Percentiles rank a stretch among this genome's conserved stretches.
phyloP scores from a whole-genome alignment of 139 green algal species.

The Zygnema cylindricum region DNA sequence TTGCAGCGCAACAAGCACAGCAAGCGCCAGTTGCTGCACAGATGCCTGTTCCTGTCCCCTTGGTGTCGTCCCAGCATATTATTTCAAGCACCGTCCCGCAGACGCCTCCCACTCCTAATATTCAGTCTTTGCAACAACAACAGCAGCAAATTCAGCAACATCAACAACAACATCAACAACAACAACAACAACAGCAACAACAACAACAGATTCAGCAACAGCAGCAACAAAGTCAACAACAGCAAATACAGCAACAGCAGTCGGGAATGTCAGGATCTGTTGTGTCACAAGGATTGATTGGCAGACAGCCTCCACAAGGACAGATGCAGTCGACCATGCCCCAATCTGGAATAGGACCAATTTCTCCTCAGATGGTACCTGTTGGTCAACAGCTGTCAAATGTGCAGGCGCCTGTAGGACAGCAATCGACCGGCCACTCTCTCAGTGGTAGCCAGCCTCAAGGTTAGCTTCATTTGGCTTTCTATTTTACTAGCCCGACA shows the following conservation, averaged over 20 bases:
- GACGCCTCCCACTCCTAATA: background rate
- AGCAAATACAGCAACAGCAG: constrained; percentile 3
- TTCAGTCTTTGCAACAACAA: background rate
- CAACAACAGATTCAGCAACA: constrained; percentile 26
- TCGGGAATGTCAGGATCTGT: too few relatives aligned
- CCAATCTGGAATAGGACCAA: background rate
- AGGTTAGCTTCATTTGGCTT: too few relatives aligned
- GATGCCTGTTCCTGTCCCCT: background rate
- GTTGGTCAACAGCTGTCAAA: too few relatives aligned
- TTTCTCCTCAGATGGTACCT: background rate
- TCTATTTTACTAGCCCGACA: too few relatives aligned
- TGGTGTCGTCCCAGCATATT: background rate
- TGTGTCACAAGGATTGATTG: too few relatives aligned
- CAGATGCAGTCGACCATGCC: too few relatives aligned
- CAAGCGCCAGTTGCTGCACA: background rate
- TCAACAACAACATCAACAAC: constrained; percentile 13
- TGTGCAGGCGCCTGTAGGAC: too few relatives aligned
- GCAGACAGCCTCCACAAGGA: too few relatives aligned
- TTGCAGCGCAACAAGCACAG: constrained; percentile 17
- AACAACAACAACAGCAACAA: constrained; percentile 44
- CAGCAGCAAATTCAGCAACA: constrained; percentile 34
- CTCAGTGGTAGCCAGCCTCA: too few relatives aligned
- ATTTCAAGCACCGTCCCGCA: background rate
- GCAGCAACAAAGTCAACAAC: constrained; percentile 39
- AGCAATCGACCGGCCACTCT: too few relatives aligned